Evolutionary conservation across 768 basidiomycete species (phyloP).

Genomic region (Suillus occidentalis): DNA sequence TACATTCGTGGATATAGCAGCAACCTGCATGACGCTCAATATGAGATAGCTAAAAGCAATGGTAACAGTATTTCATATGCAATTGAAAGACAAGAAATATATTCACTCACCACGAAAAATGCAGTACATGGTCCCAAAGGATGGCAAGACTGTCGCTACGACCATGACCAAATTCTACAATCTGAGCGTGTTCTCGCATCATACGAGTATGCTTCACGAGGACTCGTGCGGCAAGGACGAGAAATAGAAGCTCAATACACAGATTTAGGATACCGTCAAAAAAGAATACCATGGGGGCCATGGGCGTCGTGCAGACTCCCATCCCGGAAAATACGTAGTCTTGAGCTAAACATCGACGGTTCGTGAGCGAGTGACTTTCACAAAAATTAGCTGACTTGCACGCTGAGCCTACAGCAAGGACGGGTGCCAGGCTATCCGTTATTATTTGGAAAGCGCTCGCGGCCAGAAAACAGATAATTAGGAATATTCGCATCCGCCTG

Average conservation of each 20-base stretch:
- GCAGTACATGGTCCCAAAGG: not conserved
- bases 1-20: not conserved
- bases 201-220: not conserved
- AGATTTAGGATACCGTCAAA: slow-evolving; percentile 1
- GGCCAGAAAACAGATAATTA: not conserved
- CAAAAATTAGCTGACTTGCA: not conserved
- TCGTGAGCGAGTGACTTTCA: not conserved
- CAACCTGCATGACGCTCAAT: not conserved
- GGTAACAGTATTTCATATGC: not conserved
- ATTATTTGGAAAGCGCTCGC: not conserved
- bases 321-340: not conserved
- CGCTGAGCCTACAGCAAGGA: not conserved
- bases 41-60: not conserved
- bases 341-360: not conserved
- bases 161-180: not conserved
- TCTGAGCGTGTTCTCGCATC: not conserved
- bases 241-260: not conserved
- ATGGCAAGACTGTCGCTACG: not conserved
- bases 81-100: not conserved
- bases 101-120: slow-evolving; percentile 5
- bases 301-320: not conserved
- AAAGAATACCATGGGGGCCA: not conserved
- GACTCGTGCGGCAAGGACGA: not conserved
- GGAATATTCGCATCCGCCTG: not conserved
- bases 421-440: not conserved